Evolutionary conservation across 208 protist species (phyloP).

Genomic region (Leptomonas seymouri): DNA sequence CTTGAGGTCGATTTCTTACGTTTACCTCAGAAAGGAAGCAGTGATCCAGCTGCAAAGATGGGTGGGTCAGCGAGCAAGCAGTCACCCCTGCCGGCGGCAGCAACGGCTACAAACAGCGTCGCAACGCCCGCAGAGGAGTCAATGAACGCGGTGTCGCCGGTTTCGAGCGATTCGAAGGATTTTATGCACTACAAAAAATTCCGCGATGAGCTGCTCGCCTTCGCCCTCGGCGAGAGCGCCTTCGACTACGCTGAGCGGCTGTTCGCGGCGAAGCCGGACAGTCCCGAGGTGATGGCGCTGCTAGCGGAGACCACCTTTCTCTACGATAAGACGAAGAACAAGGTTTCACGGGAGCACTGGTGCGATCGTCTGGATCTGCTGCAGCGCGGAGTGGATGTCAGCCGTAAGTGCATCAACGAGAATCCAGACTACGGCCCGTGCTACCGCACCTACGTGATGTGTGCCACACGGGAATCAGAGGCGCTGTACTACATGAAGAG

Average conservation of each 20-base stretch:
- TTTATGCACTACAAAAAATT: slow-evolving; percentile 61
- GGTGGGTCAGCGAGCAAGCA: slow-evolving; percentile 20
- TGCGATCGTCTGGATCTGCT: slow-evolving; percentile 83
- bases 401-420: slow-evolving; percentile 87
- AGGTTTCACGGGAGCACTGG: slow-evolving; percentile 80
- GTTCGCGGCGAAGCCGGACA: slow-evolving; percentile 63
- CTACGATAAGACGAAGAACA: slow-evolving; percentile 89
- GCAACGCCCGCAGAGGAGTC: background rate
- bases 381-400: slow-evolving; percentile 87
- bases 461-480: slow-evolving; percentile 73
- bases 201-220: slow-evolving; percentile 76
- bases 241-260: slow-evolving; percentile 81
- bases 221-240: slow-evolving; percentile 75
- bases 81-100: background rate
- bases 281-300: slow-evolving; percentile 85
- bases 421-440: slow-evolving; percentile 83
- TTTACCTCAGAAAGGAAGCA: background rate
- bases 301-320: slow-evolving; percentile 75
- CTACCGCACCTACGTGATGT: slow-evolving; percentile 85
- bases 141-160: background rate
- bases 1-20: too few relatives aligned
- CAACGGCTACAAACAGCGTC: background rate
- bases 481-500: slow-evolving; percentile 83
- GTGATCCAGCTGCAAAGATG: slow-evolving; percentile 4
- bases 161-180: slow-evolving; percentile 6